A percentile compares a stretch with the other conserved stretches of the same genome.
These are phyloP conservation scores for Gaultheria prostrata DNA, from an alignment of 148 eudicot species.

Conservation along the genomic window DNA sequence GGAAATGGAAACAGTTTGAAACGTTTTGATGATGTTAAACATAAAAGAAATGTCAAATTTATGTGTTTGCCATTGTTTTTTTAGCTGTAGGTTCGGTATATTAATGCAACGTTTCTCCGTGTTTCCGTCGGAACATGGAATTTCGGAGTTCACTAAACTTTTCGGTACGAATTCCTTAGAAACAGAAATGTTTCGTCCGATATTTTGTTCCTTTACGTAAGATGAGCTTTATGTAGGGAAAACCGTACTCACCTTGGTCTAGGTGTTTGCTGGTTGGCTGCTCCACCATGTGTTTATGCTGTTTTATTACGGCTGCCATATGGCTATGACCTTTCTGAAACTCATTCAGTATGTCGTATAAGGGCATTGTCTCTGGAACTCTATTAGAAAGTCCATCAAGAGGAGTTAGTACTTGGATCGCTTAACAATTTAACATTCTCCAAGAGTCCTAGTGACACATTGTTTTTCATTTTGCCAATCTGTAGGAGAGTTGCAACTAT, in stretches of 20 bases:
- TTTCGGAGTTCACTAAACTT: not conserved
- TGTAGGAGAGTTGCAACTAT: not conserved
- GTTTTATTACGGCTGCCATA: constrained; percentile 57
- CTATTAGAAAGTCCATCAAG: constrained; percentile 26
- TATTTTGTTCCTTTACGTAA: not conserved
- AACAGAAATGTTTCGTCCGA: not conserved
- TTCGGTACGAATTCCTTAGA: not conserved
- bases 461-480: not conserved
- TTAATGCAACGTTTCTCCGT: not conserved
- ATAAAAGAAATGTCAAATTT: not conserved
- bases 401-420: not conserved
- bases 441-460: not conserved
- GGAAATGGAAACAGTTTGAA: not conserved
- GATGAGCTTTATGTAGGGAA: not conserved
- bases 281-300: constrained; percentile 1
- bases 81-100: not conserved
- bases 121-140: not conserved
- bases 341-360: constrained; percentile 67
- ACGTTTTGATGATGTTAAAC: not conserved
- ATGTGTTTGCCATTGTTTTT: not conserved
- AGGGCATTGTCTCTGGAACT: constrained; percentile 58
- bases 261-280: constrained; percentile 11
- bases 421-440: not conserved
- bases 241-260: constrained; percentile 14
- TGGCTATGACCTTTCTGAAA: constrained; percentile 73